Conservation (phyloP, 805 yeast genomes). For the Debaryomyces castellii region DNA sequence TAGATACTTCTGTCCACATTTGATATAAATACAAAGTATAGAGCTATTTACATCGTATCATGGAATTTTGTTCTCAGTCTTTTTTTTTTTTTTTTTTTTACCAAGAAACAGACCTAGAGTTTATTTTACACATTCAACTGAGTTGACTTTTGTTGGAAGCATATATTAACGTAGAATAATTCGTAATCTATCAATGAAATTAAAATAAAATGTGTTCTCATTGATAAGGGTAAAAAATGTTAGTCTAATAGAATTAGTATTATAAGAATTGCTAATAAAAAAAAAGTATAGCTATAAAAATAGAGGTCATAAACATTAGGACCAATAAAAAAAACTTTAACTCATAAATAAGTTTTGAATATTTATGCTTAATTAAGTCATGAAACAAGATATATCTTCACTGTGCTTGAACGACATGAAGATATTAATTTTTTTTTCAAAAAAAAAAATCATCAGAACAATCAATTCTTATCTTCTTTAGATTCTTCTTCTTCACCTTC, state of each 20-base stretch:
- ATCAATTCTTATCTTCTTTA: slow-evolving; percentile 10
- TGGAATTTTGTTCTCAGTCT: too few relatives aligned
- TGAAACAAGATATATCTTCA: background rate
- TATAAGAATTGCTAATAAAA: background rate
- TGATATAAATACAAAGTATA: too few relatives aligned
- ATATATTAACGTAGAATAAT: slow-evolving; percentile 5
- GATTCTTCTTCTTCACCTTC: slow-evolving; percentile 22
- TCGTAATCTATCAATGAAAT: slow-evolving; percentile 2
- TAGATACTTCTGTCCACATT: too few relatives aligned
- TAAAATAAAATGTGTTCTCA: background rate
- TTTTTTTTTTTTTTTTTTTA: too few relatives aligned
- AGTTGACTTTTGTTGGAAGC: slow-evolving; percentile 1
- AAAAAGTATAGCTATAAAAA: background rate
- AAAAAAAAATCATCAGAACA: slow-evolving; percentile 7
- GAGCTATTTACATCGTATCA: too few relatives aligned
- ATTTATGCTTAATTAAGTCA: background rate
- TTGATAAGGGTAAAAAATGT: background rate
- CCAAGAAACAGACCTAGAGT: too few relatives aligned
- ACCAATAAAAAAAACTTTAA: background rate
- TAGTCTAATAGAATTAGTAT: background rate
- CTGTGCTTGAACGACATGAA: background rate
- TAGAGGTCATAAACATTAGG: background rate
- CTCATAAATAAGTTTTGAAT: background rate
- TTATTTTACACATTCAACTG: too few relatives aligned
- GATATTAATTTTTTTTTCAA: background rate